Base-by-base conservation (phyloP, 805 yeast species). In the Metschnikowia orientalis region DNA sequence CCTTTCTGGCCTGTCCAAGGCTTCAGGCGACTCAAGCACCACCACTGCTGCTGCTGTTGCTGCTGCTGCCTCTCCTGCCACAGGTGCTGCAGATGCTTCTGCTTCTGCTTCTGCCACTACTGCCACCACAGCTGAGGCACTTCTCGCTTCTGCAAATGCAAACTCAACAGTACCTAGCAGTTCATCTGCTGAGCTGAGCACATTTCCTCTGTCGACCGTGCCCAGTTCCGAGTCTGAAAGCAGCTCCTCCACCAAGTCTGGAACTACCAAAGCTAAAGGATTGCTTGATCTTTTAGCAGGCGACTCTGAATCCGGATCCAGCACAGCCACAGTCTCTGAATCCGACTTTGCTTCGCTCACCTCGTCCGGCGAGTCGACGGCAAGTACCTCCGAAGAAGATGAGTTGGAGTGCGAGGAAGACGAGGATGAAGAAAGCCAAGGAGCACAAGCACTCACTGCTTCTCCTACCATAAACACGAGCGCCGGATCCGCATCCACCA, bases 281-380 rank as follows among this genome's bases (percentile, higher is more conserved):
- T 23, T 24, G 24, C 20, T 24, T 26, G 13, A 21, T 17, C 14
- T 23, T 12, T 26, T 35, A 8, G 35, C 11, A 4, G 25, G 27
- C 12, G 17, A 8, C 15, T 12, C 18, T 24, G 23, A n/a, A 6
- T 12, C 27, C 5, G 9, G 13, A 6, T 8, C 25, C 9, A 21
- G 34, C 33, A 6, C 49, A 38, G 1, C 46, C 41, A 26, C 47
- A 24, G 11, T 41, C 37, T 21, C 41, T 3, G 11, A 18, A 10
- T 26, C 50, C 26, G 8, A 77, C 72, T 6, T 79, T 55, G 8
- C 40, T 30, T 34, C 34, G 9, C n/a, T n/a, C n/a, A n/a, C n/a
- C n/a, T 18, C 17, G 14, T 17, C 34, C 4, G 34, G n/a, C 7
- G 12, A 6, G 6, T 5, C 19, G 8, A 12, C 28, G 8, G 12